Evolutionary conservation across 2,329 filamentous ascomycete genomes (phyloP), one percentile per base, ranked within the genome.

Genomic region (Bipolaris bicolor): DNA sequence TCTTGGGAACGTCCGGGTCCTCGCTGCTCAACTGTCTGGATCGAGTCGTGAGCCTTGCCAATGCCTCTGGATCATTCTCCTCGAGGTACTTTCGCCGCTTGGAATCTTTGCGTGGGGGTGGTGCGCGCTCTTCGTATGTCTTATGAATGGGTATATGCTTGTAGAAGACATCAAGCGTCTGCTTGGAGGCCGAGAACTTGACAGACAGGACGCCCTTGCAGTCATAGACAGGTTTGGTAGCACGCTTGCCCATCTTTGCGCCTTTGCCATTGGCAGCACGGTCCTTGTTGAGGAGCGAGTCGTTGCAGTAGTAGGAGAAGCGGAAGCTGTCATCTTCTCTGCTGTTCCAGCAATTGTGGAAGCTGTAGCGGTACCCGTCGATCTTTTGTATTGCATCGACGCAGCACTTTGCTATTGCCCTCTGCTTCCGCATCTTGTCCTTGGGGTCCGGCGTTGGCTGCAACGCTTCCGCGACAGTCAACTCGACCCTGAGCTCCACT

Each of bases 271-370:
- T 81, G 7, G 79, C 79, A 43, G 79, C 78, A 45, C 80, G 74
- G 63, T 81, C 80, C 62, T 82, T 82, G 66, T 82, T 82, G 66
- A 81, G 77, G 67, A 81, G 72, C 63, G 78, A 80, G 70, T 82
- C 80, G 64, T 81, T 80, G 68, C 80, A 82, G 60, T 80, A 80
- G 69, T 81, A 81, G 29, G 77, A 80, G 69, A 80, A 81, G 59
- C 79, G 75, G 60, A 76, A 77, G 64, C 74, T 76, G 47, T 80
- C 78, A 57, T 81, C 77, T 57, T 80, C 78, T 36, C 80, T 69
- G 60, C 78, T 79, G 46, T 76, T 76, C 79, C 79, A 81, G 59
- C 78, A 79, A 57, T 82, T 81, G 70, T 81, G 80, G 72, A 81
- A 81, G 73, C 75, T 79, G 69, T 82, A 82, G 22, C 77, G 74